Evolutionary conservation across 106 monocot genomes (phyloP), one percentile per base, ranked within the genome.

Genomic region (Chionographis japonica): DNA sequence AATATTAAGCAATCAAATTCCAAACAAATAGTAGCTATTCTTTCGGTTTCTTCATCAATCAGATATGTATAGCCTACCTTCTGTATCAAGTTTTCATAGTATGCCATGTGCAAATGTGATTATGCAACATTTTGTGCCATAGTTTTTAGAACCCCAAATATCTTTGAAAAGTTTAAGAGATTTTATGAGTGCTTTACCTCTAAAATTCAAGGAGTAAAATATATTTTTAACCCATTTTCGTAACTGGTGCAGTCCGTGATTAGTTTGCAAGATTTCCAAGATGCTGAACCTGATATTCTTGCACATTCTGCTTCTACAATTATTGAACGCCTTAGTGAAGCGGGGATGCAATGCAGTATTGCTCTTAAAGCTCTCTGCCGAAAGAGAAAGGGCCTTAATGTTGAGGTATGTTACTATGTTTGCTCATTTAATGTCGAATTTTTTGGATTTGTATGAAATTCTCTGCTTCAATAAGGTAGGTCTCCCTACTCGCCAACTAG

Each of bases 281-380:
- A 93, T 78, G 86, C 85, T 43, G 92, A 93, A 19, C 83, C 88
- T 52, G 92, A 93, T 77, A 52, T 78, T 71, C 85, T 93, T 80
- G 85, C 78, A 40, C 68, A 77, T 70, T 89, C 82, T 78, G 75
- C 83, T 54, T 72, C 76, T 62, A 60, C 75, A 65, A 83, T 93
- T 58, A 83, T 93, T 62, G 56, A 93, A 54, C 85, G 77, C 56
- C 72, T 93, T 19, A 78, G 66, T 74, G 80, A 76, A 60, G 68
- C 73, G 52, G 82, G 77, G 39, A 69, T 57, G 37, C 65, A 73
- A 15, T 75, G 69, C 35, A 59, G 54, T 16, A 51, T 37, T 65
- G 92, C 92, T 60, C 85, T 93, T 64, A 85, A 73, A 78, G 63
- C 86, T 42, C 86, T 93, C 10, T 93, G 92, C 71, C 80, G 78